A percentile compares a stretch with the other conserved stretches of the same genome.
Evolutionary conservation across 192 early-diverging fungal species (phyloP).

Genomic region (Kickxella alabastrina): DNA sequence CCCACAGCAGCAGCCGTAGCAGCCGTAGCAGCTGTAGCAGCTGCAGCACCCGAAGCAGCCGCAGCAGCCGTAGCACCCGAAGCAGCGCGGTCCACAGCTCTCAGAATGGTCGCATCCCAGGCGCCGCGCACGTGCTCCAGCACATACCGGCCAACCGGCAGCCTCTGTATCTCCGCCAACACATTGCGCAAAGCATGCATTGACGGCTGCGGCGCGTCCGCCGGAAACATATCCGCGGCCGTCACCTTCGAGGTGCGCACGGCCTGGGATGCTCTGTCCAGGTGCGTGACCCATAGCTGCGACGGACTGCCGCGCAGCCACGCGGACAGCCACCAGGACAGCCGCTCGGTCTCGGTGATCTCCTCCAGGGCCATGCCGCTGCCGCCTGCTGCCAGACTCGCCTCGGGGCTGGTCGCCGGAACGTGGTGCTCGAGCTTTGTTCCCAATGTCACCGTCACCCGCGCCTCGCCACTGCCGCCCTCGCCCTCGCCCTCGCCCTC

Average conservation of each 20-base stretch:
- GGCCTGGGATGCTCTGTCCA: conserved; percentile 4
- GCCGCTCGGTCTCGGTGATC: conserved; percentile 26
- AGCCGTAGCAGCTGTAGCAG: too few relatives aligned
- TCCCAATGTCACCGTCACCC: conserved; percentile 28
- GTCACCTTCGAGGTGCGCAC: conserved; percentile 10
- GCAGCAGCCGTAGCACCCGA: conserved; percentile 6
- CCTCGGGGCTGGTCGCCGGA: conserved; percentile 2
- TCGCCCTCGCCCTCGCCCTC: not conserved
- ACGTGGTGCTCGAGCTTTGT: conserved; percentile 36
- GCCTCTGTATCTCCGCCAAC: conserved; percentile 20
- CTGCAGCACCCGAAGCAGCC: too few relatives aligned
- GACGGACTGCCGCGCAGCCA: conserved; percentile 44
- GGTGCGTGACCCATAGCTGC: conserved; percentile 43
- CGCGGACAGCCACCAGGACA: conserved; percentile 42
- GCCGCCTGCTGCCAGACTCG: conserved; percentile 4
- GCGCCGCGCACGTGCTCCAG: conserved; percentile 35
- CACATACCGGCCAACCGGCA: conserved; percentile 27
- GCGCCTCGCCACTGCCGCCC: not conserved
- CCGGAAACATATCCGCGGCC: conserved; percentile 15
- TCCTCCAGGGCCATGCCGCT: conserved; percentile 21
- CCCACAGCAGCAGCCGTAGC: too few relatives aligned
- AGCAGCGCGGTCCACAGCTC: conserved; percentile 16
- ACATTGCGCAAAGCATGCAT: conserved; percentile 26
- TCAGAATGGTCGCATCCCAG: conserved; percentile 46
- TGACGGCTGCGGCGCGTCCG: conserved; percentile 21